Percentiles rank a stretch among this genome's conserved stretches.
These are phyloP conservation scores for Cicer cuneatum DNA, from an alignment of 306 rosid genomes.

Conservation along the genomic window DNA sequence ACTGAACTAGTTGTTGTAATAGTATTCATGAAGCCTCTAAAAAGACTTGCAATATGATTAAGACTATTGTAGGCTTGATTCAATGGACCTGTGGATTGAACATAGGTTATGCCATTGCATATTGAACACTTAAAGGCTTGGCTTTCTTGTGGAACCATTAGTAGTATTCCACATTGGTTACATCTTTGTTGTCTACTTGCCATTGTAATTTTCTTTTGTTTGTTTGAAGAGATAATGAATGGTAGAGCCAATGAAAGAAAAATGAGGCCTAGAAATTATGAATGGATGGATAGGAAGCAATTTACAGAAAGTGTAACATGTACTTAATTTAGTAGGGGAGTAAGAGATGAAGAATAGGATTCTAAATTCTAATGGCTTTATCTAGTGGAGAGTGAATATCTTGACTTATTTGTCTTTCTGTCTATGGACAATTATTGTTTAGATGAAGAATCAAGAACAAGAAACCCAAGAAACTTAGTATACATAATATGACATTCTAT, in stretches of 20 bases:
- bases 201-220: background rate
- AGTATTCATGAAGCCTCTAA: conserved; percentile 46
- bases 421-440: background rate
- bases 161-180: conserved; percentile 12
- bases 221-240: background rate
- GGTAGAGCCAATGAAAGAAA: background rate
- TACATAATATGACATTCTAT: background rate
- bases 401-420: conserved; percentile 30
- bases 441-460: conserved; percentile 15
- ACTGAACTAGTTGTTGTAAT: conserved; percentile 39
- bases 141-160: background rate
- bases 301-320: background rate
- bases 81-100: conserved; percentile 29
- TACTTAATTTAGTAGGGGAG: background rate
- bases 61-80: conserved; percentile 43
- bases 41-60: conserved; percentile 39
- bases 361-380: conserved; percentile 41
- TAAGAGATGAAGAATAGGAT: conserved; percentile 34
- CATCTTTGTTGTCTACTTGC: conserved; percentile 21
- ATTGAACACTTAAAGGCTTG: conserved; percentile 17
- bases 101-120: conserved; percentile 9
- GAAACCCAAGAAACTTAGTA: background rate
- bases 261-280: conserved; percentile 3
- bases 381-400: conserved; percentile 42
- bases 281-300: background rate